phyloP scores from a whole-genome alignment of 805 yeast genomes.

The Naumovozyma dairenensis region DNA sequence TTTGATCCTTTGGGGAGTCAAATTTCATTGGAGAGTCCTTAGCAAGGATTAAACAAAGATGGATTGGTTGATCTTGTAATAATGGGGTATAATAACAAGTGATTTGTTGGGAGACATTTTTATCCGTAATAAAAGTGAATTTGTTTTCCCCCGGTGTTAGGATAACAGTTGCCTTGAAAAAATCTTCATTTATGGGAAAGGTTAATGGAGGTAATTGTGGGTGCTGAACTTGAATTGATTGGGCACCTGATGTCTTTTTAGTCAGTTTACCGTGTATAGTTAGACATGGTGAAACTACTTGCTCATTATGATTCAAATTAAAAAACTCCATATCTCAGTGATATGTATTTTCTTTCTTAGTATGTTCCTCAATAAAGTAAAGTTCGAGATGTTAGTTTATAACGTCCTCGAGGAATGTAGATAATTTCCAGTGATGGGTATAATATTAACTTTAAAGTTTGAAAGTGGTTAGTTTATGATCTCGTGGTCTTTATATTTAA shows the following conservation, averaged over 20 bases:
- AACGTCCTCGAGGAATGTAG: too few species aligned
- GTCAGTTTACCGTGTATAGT: conserved; percentile 40
- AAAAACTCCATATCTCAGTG: conserved; percentile 20
- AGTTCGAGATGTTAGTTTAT: too few species aligned
- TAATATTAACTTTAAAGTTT: too few species aligned
- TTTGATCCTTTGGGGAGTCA: conserved; percentile 53
- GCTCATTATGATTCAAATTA: conserved; percentile 27
- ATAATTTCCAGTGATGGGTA: too few species aligned
- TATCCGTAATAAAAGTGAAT: conserved; percentile 39
- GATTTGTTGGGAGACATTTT: conserved; percentile 29
- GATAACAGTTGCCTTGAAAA: conserved; percentile 68
- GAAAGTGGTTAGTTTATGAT: too few species aligned
- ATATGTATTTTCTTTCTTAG: too few species aligned
- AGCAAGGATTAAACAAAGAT: conserved; percentile 67
- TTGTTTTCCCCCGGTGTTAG: conserved; percentile 60
- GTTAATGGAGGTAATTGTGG: conserved; percentile 48
- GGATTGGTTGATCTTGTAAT: conserved; percentile 62
- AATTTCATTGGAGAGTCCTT: conserved; percentile 60
- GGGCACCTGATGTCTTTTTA: conserved; percentile 15
- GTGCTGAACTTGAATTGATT: conserved; percentile 36
- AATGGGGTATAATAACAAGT: conserved; percentile 45
- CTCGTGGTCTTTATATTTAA: too few species aligned
- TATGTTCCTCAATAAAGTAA: too few species aligned
- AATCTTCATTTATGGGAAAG: conserved; percentile 58
- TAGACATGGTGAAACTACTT: conserved; percentile 40